A percentile compares a stretch with the other conserved stretches of the same genome.
These are phyloP conservation scores for Sugiyamaella sp. DNA, from an alignment of 1,139 yeast genomes.

Conservation along the genomic window DNA sequence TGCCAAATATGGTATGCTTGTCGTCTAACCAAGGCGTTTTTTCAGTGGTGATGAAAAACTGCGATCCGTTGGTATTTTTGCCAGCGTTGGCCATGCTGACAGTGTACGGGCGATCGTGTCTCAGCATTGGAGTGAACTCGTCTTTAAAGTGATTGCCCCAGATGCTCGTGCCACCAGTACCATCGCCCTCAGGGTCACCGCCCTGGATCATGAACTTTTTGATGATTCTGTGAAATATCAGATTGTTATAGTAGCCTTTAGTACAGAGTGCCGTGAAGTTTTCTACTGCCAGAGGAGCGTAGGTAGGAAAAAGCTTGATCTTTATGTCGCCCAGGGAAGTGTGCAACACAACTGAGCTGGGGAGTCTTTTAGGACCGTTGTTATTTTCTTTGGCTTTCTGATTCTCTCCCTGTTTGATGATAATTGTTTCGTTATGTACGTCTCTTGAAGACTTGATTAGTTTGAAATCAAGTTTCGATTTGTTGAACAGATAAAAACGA, in stretches of 20 bases:
- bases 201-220: constrained; percentile 56
- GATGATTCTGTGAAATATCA: constrained; percentile 53
- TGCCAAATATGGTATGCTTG: constrained; percentile 64
- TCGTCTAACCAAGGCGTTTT: constrained; percentile 54
- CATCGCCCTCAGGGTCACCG: constrained; percentile 56
- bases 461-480: constrained; percentile 29
- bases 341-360: constrained; percentile 41
- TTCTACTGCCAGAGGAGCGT: constrained; percentile 51
- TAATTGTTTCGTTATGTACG: constrained; percentile 30
- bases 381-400: background rate
- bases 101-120: constrained; percentile 49
- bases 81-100: constrained; percentile 69
- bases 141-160: constrained; percentile 50
- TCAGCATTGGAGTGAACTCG: constrained; percentile 47
- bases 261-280: constrained; percentile 48
- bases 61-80: constrained; percentile 63
- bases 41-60: constrained; percentile 57
- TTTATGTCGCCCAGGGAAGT: constrained; percentile 53
- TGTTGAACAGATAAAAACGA: constrained; percentile 45
- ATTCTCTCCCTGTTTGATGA: background rate
- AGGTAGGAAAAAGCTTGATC: constrained; percentile 44
- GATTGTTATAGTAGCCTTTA: constrained; percentile 47
- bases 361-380: background rate
- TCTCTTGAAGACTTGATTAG: constrained; percentile 31
- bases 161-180: constrained; percentile 52